Conservation (phyloP, 768 basidiomycete genomes). For the Amanita rimosa region DNA sequence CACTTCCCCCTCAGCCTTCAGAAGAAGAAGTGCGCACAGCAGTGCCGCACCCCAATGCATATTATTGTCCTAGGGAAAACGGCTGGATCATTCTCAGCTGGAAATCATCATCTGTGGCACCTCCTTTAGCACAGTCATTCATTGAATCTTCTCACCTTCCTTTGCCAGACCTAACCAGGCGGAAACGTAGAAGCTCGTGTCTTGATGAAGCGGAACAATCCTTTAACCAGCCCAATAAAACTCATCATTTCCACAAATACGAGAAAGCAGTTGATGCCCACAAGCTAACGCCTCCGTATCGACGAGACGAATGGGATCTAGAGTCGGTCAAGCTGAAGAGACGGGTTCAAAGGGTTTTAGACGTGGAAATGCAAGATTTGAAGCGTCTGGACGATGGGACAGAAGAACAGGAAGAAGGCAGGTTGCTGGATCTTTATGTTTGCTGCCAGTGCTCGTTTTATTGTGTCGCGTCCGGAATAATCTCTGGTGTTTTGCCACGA, state of each 20-base stretch:
- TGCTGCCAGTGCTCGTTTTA: slow-evolving; percentile 81
- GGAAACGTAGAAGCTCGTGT: slow-evolving; percentile 39
- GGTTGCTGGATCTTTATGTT: slow-evolving; percentile 64
- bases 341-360: slow-evolving; percentile 26
- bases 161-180: slow-evolving; percentile 45
- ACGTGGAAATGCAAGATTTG: slow-evolving; percentile 7
- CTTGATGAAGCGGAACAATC: slow-evolving; percentile 36
- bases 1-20: slow-evolving; percentile 31
- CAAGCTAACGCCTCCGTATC: slow-evolving; percentile 51
- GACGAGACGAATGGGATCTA: slow-evolving; percentile 50
- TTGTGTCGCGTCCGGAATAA: slow-evolving; percentile 55
- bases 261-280: slow-evolving; percentile 58
- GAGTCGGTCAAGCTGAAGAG: slow-evolving; percentile 41
- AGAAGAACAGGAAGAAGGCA: slow-evolving; percentile 32
- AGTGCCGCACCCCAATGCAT: slow-evolving; percentile 73
- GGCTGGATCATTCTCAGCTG: slow-evolving; percentile 72
- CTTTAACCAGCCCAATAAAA: slow-evolving; percentile 40
- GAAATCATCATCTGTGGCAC: slow-evolving; percentile 50
- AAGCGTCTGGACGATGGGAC: slow-evolving; percentile 25
- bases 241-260: slow-evolving; percentile 79
- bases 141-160: slow-evolving; percentile 24
- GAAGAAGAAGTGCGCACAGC: slow-evolving; percentile 55
- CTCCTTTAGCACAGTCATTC: slow-evolving; percentile 50
- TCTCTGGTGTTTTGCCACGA: slow-evolving; percentile 63
- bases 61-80: slow-evolving; percentile 75